Conservation (phyloP, 108 stramenopile species). For the Schizochytrium sp. region DNA sequence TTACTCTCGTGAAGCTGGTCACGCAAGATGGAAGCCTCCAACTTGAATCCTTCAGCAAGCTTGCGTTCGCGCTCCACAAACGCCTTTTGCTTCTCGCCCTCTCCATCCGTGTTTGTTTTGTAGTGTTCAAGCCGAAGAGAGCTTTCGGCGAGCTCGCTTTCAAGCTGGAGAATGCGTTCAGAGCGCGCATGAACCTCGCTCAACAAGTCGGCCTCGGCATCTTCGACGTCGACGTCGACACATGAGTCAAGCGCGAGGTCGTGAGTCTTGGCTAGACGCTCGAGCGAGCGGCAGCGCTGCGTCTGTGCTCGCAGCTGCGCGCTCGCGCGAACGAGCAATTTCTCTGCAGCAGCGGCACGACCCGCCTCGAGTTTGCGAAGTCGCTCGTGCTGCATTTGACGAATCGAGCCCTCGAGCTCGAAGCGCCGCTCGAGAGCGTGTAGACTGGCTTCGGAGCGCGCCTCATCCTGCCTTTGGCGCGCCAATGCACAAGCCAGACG, state of each 20-base stretch:
- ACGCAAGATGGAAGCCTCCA: not conserved
- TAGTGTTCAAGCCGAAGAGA: not conserved
- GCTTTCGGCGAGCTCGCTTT: not conserved
- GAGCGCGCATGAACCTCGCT: not conserved
- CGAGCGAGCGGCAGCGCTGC: not conserved
- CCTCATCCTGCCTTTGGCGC: not conserved
- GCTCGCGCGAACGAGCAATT: not conserved
- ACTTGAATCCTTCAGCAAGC: not conserved
- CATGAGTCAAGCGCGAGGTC: not conserved
- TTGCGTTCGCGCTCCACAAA: not conserved
- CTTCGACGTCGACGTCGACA: not conserved
- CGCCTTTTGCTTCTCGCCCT: not conserved
- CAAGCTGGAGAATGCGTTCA: not conserved
- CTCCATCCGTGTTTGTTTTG: not conserved
- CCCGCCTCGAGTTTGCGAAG: not conserved
- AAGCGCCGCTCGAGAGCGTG: not conserved
- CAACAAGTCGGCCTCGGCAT: not conserved
- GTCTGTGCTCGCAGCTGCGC: not conserved
- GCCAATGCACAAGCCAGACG: not conserved
- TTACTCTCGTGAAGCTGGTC: conserved; percentile 1
- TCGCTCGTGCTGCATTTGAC: not conserved
- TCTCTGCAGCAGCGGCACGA: not conserved
- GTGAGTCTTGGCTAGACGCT: not conserved
- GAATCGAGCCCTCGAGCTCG: not conserved
- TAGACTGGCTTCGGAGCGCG: not conserved